A percentile compares a stretch with the other conserved stretches of the same genome.
Evolutionary conservation across 441 rosid genomes (phyloP).

Genomic region (Biscutella laevigata): DNA sequence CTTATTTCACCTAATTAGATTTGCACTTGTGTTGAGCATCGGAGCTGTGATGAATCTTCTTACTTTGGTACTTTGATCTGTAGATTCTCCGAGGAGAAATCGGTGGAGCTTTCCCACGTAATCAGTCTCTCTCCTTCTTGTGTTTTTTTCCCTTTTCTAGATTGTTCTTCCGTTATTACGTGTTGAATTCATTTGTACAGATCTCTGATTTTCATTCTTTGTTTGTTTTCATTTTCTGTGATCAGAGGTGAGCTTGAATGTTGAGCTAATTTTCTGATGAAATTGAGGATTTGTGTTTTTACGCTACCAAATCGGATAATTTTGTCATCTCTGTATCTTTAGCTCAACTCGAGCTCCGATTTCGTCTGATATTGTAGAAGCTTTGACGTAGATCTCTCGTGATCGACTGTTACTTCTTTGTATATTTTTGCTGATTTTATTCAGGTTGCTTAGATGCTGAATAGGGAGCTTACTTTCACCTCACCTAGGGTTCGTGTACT

Average conservation of each 20-base stretch:
- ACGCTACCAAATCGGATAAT: conserved; percentile 1
- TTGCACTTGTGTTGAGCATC: conserved; percentile 17
- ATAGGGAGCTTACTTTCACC: conserved; percentile 11
- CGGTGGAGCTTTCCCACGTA: conserved; percentile 20
- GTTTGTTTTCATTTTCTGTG: not conserved
- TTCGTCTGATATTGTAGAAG: not conserved
- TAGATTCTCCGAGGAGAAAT: conserved; percentile 1
- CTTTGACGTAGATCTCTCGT: conserved; percentile 13
- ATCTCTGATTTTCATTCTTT: conserved; percentile 20
- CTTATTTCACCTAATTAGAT: no score
- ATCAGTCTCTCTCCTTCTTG: conserved; percentile 1
- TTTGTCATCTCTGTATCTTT: not conserved
- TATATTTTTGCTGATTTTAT: not conserved
- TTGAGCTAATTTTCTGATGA: not conserved
- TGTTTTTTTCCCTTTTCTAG: not conserved
- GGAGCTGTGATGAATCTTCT: conserved; percentile 18
- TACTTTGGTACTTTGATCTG: conserved; percentile 1
- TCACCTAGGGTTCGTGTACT: conserved; percentile 29
- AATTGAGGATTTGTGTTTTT: not conserved
- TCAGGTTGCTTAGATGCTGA: not conserved
- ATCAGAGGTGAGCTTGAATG: conserved; percentile 2
- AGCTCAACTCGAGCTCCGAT: conserved; percentile 22
- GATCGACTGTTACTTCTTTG: not conserved
- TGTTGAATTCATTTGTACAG: conserved; percentile 13
- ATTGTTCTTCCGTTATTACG: conserved; percentile 20